These are phyloP conservation scores for Naganishia albida DNA, from an alignment of 1,284 basidiomycete genomes.

Conservation along the genomic window DNA sequence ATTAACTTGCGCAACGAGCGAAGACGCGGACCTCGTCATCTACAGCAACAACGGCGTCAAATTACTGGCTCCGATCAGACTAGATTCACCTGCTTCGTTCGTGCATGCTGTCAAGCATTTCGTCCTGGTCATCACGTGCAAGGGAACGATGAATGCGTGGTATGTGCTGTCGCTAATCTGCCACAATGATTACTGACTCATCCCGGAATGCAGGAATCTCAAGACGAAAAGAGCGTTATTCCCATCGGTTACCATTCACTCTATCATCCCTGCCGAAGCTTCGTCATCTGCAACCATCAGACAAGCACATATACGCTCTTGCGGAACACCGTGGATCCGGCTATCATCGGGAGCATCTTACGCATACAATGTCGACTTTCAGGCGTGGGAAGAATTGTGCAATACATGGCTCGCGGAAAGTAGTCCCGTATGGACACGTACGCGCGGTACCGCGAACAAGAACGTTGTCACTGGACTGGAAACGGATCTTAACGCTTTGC, in stretches of 20 bases:
- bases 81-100: constrained; percentile 70
- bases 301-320: constrained; percentile 67
- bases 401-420: constrained; percentile 78
- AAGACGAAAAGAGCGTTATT: constrained; percentile 66
- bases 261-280: constrained; percentile 59
- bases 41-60: constrained; percentile 52
- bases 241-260: constrained; percentile 64
- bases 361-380: constrained; percentile 69
- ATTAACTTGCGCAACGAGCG: background rate
- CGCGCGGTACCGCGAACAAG: constrained; percentile 58
- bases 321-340: constrained; percentile 73
- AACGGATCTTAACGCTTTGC: constrained; percentile 15
- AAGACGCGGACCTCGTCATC: constrained; percentile 5
- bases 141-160: constrained; percentile 73
- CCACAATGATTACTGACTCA: background rate
- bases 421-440: constrained; percentile 57
- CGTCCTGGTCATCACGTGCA: constrained; percentile 70
- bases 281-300: constrained; percentile 50
- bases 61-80: constrained; percentile 68
- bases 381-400: constrained; percentile 70
- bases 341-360: constrained; percentile 72
- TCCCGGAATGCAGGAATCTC: constrained; percentile 63
- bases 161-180: constrained; percentile 50
- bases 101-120: constrained; percentile 66
- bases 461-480: constrained; percentile 21